Conservation (phyloP, 441 rosid genomes). For the Rhodomyrtus psidioides region DNA sequence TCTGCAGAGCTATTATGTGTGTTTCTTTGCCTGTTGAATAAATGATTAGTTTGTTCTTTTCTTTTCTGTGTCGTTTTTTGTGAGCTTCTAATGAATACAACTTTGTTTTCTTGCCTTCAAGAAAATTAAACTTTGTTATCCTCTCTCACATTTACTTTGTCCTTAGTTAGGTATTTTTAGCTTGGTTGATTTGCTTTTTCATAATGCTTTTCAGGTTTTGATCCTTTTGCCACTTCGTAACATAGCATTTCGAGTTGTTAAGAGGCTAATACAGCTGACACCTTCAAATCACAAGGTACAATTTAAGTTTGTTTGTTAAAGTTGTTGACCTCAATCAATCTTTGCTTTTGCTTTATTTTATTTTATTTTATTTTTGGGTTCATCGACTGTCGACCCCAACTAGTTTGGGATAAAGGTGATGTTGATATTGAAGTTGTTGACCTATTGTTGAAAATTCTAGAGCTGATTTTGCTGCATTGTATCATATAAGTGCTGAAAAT, state of each 20-base stretch:
- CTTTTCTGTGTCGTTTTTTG: too few relatives aligned
- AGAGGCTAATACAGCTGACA: conserved; percentile 72
- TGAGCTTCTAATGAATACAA: neutral
- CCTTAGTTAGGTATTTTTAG: too few relatives aligned
- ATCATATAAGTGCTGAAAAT: neutral
- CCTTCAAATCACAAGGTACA: conserved; percentile 72
- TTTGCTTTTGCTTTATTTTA: too few relatives aligned
- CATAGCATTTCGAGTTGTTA: conserved; percentile 61
- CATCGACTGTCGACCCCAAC: too few relatives aligned
- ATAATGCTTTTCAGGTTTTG: conserved; percentile 45
- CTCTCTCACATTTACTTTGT: too few relatives aligned
- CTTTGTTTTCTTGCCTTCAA: neutral
- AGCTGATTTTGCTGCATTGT: neutral
- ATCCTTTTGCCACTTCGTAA: conserved; percentile 73
- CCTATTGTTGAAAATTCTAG: neutral
- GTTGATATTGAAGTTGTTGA: too few relatives aligned
- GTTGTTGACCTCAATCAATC: too few relatives aligned
- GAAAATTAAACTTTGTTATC: too few relatives aligned
- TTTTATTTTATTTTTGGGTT: too few relatives aligned
- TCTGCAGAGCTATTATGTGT: neutral
- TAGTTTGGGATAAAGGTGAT: too few relatives aligned
- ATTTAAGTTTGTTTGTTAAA: neutral
- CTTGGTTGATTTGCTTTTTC: neutral
- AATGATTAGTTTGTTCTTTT: too few relatives aligned
- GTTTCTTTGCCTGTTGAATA: too few relatives aligned